A percentile compares a stretch with the other conserved stretches of the same genome.
Evolutionary conservation across 2,329 filamentous ascomycete genomes (phyloP).

Genomic region (Colletotrichum viniferum): DNA sequence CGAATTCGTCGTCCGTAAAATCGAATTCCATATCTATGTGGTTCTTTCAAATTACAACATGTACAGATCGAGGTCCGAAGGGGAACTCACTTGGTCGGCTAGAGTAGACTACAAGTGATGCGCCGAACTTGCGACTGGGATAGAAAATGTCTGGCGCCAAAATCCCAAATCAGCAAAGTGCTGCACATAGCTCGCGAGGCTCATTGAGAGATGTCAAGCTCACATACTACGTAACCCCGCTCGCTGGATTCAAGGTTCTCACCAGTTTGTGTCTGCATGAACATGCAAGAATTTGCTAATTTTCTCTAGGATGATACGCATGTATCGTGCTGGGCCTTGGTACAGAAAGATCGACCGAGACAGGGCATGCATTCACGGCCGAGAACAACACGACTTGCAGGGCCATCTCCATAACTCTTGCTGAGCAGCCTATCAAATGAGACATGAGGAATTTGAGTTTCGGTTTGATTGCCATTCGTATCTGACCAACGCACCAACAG

Average conservation of each 20-base stretch:
- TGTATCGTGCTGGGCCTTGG: not conserved
- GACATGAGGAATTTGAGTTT: not conserved
- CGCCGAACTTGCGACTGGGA: not conserved
- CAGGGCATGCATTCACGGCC: not conserved
- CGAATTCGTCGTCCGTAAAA: not conserved
- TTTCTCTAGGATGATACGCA: not conserved
- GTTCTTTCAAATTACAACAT: not conserved
- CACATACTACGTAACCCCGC: not conserved
- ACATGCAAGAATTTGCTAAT: not conserved
- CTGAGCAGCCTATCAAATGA: not conserved
- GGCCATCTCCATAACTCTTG: not conserved
- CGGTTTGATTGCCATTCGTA: not conserved
- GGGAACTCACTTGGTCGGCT: not conserved
- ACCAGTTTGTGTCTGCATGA: not conserved
- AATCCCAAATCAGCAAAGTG: not conserved
- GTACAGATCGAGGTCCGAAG: accelerated
- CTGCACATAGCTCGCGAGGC: not conserved
- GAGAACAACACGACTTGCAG: not conserved
- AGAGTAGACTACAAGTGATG: not conserved
- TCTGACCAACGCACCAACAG: not conserved
- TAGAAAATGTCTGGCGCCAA: not conserved
- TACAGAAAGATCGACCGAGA: not conserved
- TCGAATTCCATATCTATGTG: not conserved
- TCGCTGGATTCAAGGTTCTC: not conserved
- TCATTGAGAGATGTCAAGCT: not conserved